These are phyloP conservation scores for Saccharomycopsis fermentans DNA, from an alignment of 805 yeast species.

Conservation along the genomic window DNA sequence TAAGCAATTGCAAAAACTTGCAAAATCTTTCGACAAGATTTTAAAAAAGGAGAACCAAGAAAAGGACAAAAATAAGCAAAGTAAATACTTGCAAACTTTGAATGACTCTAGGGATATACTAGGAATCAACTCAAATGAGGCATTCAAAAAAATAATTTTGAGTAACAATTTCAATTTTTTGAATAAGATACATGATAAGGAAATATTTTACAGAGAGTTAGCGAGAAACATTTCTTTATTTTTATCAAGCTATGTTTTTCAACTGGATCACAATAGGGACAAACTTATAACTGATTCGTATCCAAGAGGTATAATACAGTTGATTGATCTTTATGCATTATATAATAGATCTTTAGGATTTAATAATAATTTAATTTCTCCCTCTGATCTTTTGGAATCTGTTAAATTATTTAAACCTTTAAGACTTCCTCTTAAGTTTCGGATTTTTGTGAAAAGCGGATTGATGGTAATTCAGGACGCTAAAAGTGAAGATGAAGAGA, in stretches of 20 bases:
- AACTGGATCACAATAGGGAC: not conserved
- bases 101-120: slow-evolving; percentile 24
- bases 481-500: slow-evolving; percentile 25
- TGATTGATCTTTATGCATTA: slow-evolving; percentile 52
- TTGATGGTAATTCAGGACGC: slow-evolving; percentile 32
- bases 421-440: slow-evolving; percentile 44
- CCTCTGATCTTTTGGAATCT: slow-evolving; percentile 56
- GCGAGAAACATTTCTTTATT: slow-evolving; percentile 15
- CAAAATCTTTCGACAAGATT: slow-evolving; percentile 27
- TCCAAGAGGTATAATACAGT: slow-evolving; percentile 49
- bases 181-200: slow-evolving; percentile 14
- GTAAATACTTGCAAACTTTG: slow-evolving; percentile 28
- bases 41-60: slow-evolving; percentile 15
- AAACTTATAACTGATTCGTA: slow-evolving; percentile 18
- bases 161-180: slow-evolving; percentile 18
- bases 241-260: slow-evolving; percentile 13
- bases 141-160: slow-evolving; percentile 16
- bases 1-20: slow-evolving; percentile 54
- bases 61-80: slow-evolving; percentile 19
- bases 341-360: slow-evolving; percentile 58
- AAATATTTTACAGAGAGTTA: slow-evolving; percentile 15
- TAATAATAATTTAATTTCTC: slow-evolving; percentile 57
- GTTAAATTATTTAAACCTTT: slow-evolving; percentile 46
- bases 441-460: slow-evolving; percentile 30
- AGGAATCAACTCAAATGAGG: slow-evolving; percentile 20